Conservation (phyloP, 495 filamentous ascomycete genomes). For the Astrocystis sublimbata region DNA sequence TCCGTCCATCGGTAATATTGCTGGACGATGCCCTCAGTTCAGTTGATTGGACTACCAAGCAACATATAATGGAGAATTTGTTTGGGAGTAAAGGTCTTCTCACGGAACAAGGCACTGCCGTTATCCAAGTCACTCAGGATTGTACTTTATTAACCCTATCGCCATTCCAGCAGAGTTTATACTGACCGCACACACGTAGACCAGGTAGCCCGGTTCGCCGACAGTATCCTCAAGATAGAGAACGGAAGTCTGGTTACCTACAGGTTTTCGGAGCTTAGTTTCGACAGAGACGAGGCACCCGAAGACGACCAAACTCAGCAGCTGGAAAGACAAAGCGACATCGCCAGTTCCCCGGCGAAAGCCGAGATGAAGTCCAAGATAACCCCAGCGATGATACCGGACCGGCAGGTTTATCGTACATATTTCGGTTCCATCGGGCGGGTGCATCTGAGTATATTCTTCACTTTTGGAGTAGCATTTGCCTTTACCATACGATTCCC, state of each 20-base stretch:
- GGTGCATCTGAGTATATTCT: constrained; percentile 3
- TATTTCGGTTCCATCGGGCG: constrained; percentile 13
- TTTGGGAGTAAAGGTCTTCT: constrained; percentile 16
- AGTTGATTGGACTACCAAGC: constrained; percentile 13
- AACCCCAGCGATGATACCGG: background rate
- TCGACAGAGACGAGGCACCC: background rate
- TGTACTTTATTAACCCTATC: background rate
- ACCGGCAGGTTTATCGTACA: constrained; percentile 17
- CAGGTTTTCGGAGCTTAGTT: background rate
- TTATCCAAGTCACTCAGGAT: constrained; percentile 13
- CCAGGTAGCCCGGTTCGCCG: constrained; percentile 3
- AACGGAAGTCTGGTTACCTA: background rate
- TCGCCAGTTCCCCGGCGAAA: background rate
- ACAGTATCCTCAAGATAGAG: constrained; percentile 2
- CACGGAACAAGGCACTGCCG: constrained; percentile 3
- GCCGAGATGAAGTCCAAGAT: background rate
- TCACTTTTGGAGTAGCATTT: constrained; percentile 9
- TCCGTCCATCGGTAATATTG: constrained; percentile 22
- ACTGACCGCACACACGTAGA: background rate
- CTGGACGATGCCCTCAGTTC: constrained; percentile 17
- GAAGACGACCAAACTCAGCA: background rate
- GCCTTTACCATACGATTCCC: constrained; percentile 15
- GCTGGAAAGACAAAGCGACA: background rate
- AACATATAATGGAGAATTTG: constrained; percentile 13
- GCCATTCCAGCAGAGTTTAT: background rate